These are phyloP conservation scores for Cryptococcus sp. DNA, from an alignment of 1,284 basidiomycete species.

Conservation along the genomic window DNA sequence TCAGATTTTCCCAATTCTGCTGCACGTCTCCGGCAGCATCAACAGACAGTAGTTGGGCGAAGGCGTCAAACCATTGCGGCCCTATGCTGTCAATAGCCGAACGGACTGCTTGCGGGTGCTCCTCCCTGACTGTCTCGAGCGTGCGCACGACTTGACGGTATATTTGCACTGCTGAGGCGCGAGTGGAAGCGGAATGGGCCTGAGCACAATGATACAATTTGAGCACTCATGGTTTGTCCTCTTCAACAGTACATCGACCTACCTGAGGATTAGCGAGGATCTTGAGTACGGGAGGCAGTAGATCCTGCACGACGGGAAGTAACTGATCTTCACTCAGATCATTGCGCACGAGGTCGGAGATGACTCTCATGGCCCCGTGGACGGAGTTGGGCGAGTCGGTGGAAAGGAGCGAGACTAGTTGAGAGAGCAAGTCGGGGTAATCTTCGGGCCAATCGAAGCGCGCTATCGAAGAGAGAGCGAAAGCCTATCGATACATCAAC, in stretches of 20 bases:
- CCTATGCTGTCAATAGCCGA: slow-evolving; percentile 78
- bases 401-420: slow-evolving; percentile 72
- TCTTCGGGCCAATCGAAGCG: slow-evolving; percentile 92
- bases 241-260: slow-evolving; percentile 21
- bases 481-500: slow-evolving; percentile 62
- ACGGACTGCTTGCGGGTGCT: slow-evolving; percentile 81
- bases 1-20: slow-evolving; percentile 73
- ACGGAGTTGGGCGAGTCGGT: slow-evolving; percentile 71
- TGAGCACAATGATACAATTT: slow-evolving; percentile 36
- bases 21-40: slow-evolving; percentile 66
- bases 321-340: slow-evolving; percentile 92
- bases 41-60: slow-evolving; percentile 71
- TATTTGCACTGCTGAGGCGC: slow-evolving; percentile 80
- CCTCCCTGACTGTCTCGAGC: slow-evolving; percentile 91
- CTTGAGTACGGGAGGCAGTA: slow-evolving; percentile 79
- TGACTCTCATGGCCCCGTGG: slow-evolving; percentile 92
- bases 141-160: slow-evolving; percentile 88
- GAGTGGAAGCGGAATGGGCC: slow-evolving; percentile 73
- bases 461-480: slow-evolving; percentile 78
- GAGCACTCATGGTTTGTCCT: background rate
- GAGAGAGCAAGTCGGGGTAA: slow-evolving; percentile 76
- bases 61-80: slow-evolving; percentile 85
- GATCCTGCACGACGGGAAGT: slow-evolving; percentile 76
- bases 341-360: slow-evolving; percentile 86
- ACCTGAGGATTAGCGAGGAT: slow-evolving; percentile 77